Conservation (phyloP, 495 filamentous ascomycete genomes). For the Xylaria cubensis region DNA sequence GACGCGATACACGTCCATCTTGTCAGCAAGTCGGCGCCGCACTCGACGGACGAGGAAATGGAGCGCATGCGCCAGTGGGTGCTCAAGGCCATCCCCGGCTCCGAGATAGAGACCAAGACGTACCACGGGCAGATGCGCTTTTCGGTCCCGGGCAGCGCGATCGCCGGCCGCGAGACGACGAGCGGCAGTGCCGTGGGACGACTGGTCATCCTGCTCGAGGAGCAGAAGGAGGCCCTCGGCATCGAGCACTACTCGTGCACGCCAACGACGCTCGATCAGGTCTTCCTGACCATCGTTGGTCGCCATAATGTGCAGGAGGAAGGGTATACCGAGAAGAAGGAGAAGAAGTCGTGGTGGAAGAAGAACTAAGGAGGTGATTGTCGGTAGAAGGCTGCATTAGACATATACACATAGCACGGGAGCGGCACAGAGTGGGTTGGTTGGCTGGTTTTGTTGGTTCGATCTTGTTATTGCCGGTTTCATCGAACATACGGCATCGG, state of each 20-base stretch:
- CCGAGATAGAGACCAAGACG: constrained; percentile 70
- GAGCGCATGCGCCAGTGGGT: constrained; percentile 68
- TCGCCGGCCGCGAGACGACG: constrained; percentile 29
- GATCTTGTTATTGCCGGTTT: neutral
- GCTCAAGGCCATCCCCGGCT: constrained; percentile 57
- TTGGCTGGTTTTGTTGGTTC: neutral
- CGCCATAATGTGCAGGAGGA: constrained; percentile 80
- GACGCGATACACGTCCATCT: constrained; percentile 71
- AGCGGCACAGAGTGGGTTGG: neutral
- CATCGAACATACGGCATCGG: neutral
- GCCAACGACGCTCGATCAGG: constrained; percentile 84
- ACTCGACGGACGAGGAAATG: constrained; percentile 71
- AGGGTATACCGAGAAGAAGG: constrained; percentile 59
- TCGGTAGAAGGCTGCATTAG: neutral
- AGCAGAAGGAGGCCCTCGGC: constrained; percentile 66
- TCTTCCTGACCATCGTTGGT: constrained; percentile 82
- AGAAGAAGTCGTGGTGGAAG: constrained; percentile 40
- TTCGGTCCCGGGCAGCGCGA: constrained; percentile 62
- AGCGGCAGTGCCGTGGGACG: constrained; percentile 58
- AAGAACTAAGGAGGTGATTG: neutral
- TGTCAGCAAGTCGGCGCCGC: constrained; percentile 74
- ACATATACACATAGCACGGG: neutral
- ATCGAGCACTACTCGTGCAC: constrained; percentile 81
- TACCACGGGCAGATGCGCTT: constrained; percentile 87
- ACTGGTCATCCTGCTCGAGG: constrained; percentile 75